Evolutionary conservation across 805 yeast species (phyloP), one percentile per base, ranked within the genome.

Genomic region (Priceomyces medius): DNA sequence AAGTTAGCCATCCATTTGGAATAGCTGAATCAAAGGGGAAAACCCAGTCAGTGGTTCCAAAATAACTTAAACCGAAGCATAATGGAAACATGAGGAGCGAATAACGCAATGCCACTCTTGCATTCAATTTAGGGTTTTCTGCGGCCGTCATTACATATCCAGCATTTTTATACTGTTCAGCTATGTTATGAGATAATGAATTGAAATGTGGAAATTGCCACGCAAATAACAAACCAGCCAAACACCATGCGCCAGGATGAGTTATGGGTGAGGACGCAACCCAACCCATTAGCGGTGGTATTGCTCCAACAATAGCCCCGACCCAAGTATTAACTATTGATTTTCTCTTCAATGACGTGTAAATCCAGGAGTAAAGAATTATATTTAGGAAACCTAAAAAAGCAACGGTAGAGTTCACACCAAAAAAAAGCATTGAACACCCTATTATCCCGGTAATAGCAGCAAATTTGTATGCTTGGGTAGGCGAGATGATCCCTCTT

Each of bases 141-240:
- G 86, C 90, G 0, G 96, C 95, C 0, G 97, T 77, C 99, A 93
- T 93, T n/a, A 88, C 89, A 63, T 93, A 93, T 0, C 99, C 99
- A 0, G 99, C 99, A 36, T 75, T 73, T 53, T 85, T 83, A 59
- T 93, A 93, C 58, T 93, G 97, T 41, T 81, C 83, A 37, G 89
- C 83, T 44, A 93, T 82, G 51, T 84, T 84, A 64, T 90, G 97
- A 39, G 95, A 83, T 36, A 93, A 75, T 0, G 97, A 79, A 66
- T 91, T 93, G 71, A 93, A 93, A 61, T 93, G 99, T 2, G 99
- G 99, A 63, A 93, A 93, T 63, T 93, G 99, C 99, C 99, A 93
- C 5, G 97, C 96, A 58, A 86, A 93, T 29, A 93, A 67, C 39
- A 93, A 66, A 0, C 85, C 88, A 1, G 97, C 97, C 18, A 93